Evolutionary conservation across 192 early-diverging fungal species (phyloP), one percentile per base, ranked within the genome.

Genomic region (Helicostylum pulchrum): DNA sequence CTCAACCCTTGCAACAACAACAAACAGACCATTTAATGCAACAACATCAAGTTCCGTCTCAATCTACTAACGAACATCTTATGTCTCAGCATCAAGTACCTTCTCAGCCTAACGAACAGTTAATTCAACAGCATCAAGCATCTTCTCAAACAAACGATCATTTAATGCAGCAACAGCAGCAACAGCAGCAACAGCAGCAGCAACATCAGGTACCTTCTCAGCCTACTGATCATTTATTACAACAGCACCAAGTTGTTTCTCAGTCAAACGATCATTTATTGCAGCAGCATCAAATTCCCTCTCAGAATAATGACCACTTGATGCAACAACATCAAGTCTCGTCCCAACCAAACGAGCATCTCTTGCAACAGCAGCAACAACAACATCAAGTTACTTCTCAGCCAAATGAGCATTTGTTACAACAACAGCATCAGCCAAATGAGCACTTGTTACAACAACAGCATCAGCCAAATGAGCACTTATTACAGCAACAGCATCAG

Each of bases 321-420:
- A 45, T 59, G 46, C 50, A 43, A 39, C 17, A 43, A 39, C 17
- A 43, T 7, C 46, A 56, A 26, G 15, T 49, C 20, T 15, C 48
- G 20, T 26, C 26, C 2, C 26, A 26, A 26, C 26, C 26, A 26
- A 26, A 26, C 2, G 26, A 26, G 26, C 26, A 26, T 26, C 26
- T 26, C 26, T 26, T 26, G 26, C 26, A 26, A 2, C 26, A 26
- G 26, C 26, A 26, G 26, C 26, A 26, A 2, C n/a, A n/a, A n/a
- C n/a, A 36, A 5, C 36, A 39, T 4, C 46, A 48, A 48, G 12
- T 19, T 48, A 0, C 46, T 48, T 48, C 46, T 17, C 46, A 62
- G 34, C 26, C 47, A 26, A 62, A 36, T 62, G 46, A 62, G n/a
- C 61, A 62, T 6, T 62, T 62, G 6, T 36, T 62, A 36, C 46